These are phyloP conservation scores for Stevia rebaudiana DNA, from an alignment of 140 eudicot species.

Conservation along the genomic window DNA sequence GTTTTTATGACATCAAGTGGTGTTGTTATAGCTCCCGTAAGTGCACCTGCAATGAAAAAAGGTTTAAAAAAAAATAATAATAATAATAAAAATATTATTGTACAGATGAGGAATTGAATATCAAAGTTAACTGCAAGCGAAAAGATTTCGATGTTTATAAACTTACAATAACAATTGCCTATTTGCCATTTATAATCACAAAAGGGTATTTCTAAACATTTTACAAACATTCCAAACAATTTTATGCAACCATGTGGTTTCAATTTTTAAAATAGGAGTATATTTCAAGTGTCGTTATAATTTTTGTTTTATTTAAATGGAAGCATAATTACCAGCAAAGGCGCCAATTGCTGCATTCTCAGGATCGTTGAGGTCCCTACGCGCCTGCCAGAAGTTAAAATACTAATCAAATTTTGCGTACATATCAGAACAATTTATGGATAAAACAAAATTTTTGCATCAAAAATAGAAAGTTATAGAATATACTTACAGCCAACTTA, in stretches of 20 bases:
- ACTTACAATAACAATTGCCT: background rate
- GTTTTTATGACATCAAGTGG: constrained; percentile 98
- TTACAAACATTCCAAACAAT: background rate
- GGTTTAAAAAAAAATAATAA: background rate
- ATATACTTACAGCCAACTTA: constrained; percentile 69
- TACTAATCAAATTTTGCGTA: constrained; percentile 12
- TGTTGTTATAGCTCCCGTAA: constrained; percentile 95
- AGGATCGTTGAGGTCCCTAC: constrained; percentile 86
- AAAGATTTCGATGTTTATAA: background rate
- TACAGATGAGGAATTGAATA: background rate
- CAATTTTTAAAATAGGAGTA: background rate
- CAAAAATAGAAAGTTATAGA: background rate
- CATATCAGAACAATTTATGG: background rate
- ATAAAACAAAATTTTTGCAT: background rate
- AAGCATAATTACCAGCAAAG: constrained; percentile 67
- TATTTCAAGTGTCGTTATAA: background rate
- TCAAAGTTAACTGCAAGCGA: constrained; percentile 3
- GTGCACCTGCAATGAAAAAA: constrained; percentile 57
- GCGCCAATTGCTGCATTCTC: constrained; percentile 97
- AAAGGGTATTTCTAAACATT: constrained; percentile 15
- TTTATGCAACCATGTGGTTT: constrained; percentile 1
- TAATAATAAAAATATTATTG: too few relatives aligned
- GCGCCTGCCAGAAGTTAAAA: constrained; percentile 49
- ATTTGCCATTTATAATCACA: background rate
- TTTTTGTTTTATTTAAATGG: background rate